A percentile compares a stretch with the other conserved stretches of the same genome.
Evolutionary conservation across 1,284 basidiomycete species (phyloP).

Genomic region (Austroboletus olivaceoglutinosus): DNA sequence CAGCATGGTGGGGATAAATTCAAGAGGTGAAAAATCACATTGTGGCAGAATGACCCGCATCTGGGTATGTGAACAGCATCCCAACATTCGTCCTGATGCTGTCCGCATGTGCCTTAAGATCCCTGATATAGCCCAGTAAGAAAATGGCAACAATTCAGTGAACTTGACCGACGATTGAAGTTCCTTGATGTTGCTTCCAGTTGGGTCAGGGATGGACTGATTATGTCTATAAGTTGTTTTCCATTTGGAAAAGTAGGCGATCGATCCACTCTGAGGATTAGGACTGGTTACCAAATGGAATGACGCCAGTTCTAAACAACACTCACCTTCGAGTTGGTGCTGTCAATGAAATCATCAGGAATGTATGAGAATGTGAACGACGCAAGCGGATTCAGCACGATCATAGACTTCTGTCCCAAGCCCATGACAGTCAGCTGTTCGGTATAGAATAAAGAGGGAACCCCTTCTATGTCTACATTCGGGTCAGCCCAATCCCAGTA

Average conservation of each 20-base stretch:
- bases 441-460: constrained; percentile 18
- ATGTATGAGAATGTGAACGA: constrained; percentile 18
- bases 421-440: constrained; percentile 9
- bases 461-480: constrained; percentile 18
- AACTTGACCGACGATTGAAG: constrained; percentile 15
- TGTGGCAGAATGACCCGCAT: constrained; percentile 4
- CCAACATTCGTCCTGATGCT: constrained; percentile 14
- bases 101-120: constrained; percentile 10
- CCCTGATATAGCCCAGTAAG: constrained; percentile 7
- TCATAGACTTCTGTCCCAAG: constrained; percentile 1
- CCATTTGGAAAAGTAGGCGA: constrained; percentile 20
- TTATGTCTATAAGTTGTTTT: constrained; percentile 15
- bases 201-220: not conserved
- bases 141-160: too few relatives aligned
- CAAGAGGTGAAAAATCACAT: constrained; percentile 4
- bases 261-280: constrained; percentile 3
- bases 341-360: constrained; percentile 20
- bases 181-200: constrained; percentile 8
- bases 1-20: not conserved
- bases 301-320: not conserved
- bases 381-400: constrained; percentile 19
- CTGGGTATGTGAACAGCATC: constrained; percentile 17
- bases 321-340: constrained; percentile 11
- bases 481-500: constrained; percentile 29
- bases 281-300: not conserved